These are phyloP conservation scores for Nicotiana paniculata DNA, from an alignment of 257 asterid genomes.

Conservation along the genomic window DNA sequence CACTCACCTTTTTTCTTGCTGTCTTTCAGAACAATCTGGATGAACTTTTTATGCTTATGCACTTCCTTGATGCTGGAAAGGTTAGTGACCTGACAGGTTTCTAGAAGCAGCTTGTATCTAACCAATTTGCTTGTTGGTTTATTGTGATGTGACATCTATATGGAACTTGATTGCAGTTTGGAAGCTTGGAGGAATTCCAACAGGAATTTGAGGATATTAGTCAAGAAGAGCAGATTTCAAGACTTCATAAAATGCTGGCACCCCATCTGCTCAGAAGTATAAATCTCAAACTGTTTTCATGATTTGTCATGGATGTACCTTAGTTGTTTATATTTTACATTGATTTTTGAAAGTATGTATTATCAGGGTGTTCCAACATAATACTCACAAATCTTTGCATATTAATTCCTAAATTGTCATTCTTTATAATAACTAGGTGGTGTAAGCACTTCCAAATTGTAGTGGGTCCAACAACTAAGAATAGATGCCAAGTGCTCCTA, in stretches of 20 bases:
- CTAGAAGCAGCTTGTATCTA: not conserved
- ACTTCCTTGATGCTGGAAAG: slow-evolving; percentile 98
- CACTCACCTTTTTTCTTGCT: slow-evolving; percentile 12
- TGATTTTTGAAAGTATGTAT: not conserved
- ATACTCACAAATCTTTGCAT: not conserved
- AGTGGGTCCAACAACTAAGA: not conserved
- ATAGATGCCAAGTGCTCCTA: not conserved
- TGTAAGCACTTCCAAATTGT: too few relatives aligned
- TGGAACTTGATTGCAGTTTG: slow-evolving; percentile 50
- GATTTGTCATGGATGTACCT: slow-evolving; percentile 4
- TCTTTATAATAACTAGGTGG: not conserved
- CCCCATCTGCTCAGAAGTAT: slow-evolving; percentile 96
- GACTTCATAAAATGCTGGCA: slow-evolving; percentile 96
- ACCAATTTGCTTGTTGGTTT: not conserved
- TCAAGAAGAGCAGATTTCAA: slow-evolving; percentile 92
- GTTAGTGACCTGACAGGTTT: slow-evolving; percentile 31
- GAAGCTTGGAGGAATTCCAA: slow-evolving; percentile 87
- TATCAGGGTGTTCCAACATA: not conserved
- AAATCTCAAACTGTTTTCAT: slow-evolving; percentile 18
- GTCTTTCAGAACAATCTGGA: slow-evolving; percentile 84
- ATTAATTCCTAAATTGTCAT: not conserved
- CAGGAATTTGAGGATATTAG: slow-evolving; percentile 94
- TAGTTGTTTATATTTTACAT: not conserved
- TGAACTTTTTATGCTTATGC: slow-evolving; percentile 98
- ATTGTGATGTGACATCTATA: not conserved